Base-by-base conservation (phyloP, 805 yeast species). In the Wickerhamiella spandovensis region DNA sequence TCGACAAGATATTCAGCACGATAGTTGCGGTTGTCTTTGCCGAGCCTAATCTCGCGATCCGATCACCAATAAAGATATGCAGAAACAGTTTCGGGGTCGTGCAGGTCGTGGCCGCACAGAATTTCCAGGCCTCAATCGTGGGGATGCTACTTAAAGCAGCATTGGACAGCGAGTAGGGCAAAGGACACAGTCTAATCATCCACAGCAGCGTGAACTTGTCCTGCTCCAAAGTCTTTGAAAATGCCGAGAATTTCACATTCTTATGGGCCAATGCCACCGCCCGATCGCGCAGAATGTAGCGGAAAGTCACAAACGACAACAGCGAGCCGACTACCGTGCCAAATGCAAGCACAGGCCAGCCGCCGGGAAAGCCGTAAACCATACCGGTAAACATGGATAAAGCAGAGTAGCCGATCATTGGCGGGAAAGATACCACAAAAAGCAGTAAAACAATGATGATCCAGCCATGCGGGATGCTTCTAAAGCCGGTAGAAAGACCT, bases 131-230 rank as follows among this genome's bases (percentile, higher is more conserved):
- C 0, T 81, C 71, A 12, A 90, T 72, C 17, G 85, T 83, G 0
- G 94, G 95, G 13, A 90, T 76, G 1, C 94, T 82, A 9, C 95
- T 92, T 56, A 92, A 72, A 0, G 95, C 97, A 3, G 96, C 97
- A 60, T 90, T 90, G 0, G 92, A 82, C 30, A 90, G 69, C 2
- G 96, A 87, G 63, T 88, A 92, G 0, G 97, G 97, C 59, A 90
- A 74, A 0, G 98, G 98, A 58, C 96, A 87, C 51, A 90, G 65
- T 50, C 97, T 72, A 25, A 90, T 74, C 61, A 90, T 70, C 48
- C 83, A 76, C 48, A 90, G 65, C 22, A 92, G 66, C 55, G 79
- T 63, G 51, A 88, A 74, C 51, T 79, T 76, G 56, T 82, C 81
- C 50, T 77, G 76, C 51, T 86, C 94, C 52, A 90, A 64, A 4